Percentiles rank a stretch among this genome's conserved stretches.
phyloP scores from a whole-genome alignment of 192 early-diverging fungal species.

The Backusella macrospora region DNA sequence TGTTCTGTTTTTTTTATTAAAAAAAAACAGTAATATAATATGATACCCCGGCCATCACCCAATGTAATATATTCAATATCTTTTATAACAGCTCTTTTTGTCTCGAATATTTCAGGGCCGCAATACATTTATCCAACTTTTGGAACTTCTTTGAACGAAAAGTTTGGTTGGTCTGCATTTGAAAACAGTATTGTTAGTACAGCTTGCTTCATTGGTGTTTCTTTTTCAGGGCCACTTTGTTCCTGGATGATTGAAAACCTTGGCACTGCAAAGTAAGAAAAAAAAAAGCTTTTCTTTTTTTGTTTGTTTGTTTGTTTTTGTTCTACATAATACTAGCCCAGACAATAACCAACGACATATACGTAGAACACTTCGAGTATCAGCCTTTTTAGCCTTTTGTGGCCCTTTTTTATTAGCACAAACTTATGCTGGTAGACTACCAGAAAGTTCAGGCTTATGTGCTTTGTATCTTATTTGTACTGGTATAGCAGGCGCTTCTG shows the following conservation, averaged over 20 bases:
- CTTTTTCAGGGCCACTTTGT: conserved; percentile 35
- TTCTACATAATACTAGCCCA: too few species aligned
- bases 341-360: neutral
- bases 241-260: conserved; percentile 30
- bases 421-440: conserved; percentile 29
- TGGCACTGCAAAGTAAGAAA: conserved; percentile 17
- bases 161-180: conserved; percentile 30
- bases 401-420: conserved; percentile 31
- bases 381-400: conserved; percentile 15
- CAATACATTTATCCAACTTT: conserved; percentile 38
- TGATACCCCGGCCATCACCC: neutral
- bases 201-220: conserved; percentile 29
- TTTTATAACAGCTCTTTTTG: conserved; percentile 27
- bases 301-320: too few species aligned
- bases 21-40: neutral
- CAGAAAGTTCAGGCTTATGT: conserved; percentile 20
- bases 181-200: conserved; percentile 39
- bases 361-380: conserved; percentile 18
- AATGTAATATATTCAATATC: neutral
- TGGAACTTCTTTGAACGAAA: conserved; percentile 24
- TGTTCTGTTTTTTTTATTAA: neutral
- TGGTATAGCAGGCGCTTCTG: conserved; percentile 28
- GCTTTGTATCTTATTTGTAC: conserved; percentile 26
- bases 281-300: too few species aligned
- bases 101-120: conserved; percentile 33